Conservation (phyloP, 164 flowering plant genomes). For the Vitis vinifera region DNA sequence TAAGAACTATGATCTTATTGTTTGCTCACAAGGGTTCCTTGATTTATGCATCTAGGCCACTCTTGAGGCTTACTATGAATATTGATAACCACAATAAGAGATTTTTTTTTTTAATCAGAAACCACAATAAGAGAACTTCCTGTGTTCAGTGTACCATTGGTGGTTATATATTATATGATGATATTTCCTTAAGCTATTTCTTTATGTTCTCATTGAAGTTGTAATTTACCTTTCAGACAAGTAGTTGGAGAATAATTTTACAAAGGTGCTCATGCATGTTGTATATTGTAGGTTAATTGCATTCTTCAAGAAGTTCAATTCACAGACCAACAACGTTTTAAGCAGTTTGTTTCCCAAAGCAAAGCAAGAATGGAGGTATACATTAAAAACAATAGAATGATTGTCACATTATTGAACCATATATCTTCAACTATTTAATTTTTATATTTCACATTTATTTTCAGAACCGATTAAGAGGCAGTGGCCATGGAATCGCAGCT, state of each 20-base stretch:
- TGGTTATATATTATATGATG: not conserved
- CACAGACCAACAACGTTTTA: conserved; percentile 91
- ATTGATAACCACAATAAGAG: too few relatives aligned
- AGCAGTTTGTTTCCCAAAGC: conserved; percentile 98
- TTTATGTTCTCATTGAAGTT: not conserved
- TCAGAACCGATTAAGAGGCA: conserved; percentile 91
- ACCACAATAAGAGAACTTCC: not conserved
- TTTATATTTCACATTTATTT: conserved; percentile 10
- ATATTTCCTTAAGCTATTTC: not conserved
- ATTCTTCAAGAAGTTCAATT: conserved; percentile 95
- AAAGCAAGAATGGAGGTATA: conserved; percentile 98
- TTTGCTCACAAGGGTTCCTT: too few relatives aligned
- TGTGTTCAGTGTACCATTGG: not conserved
- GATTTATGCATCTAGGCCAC: too few relatives aligned
- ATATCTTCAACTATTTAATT: not conserved
- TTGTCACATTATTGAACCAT: not conserved
- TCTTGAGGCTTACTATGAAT: too few relatives aligned
- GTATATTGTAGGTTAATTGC: conserved; percentile 58
- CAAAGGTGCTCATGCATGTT: conserved; percentile 15
- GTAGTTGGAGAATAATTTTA: not conserved
- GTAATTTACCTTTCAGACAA: not conserved
- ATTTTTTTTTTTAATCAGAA: too few relatives aligned
- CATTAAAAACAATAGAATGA: not conserved
- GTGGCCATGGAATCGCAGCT: conserved; percentile 98
- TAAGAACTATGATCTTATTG: too few relatives aligned